Percentiles rank a stretch among this genome's conserved stretches.
phyloP scores from a whole-genome alignment of 1,284 basidiomycete genomes.

The Cutaneotrichosporon sp. region DNA sequence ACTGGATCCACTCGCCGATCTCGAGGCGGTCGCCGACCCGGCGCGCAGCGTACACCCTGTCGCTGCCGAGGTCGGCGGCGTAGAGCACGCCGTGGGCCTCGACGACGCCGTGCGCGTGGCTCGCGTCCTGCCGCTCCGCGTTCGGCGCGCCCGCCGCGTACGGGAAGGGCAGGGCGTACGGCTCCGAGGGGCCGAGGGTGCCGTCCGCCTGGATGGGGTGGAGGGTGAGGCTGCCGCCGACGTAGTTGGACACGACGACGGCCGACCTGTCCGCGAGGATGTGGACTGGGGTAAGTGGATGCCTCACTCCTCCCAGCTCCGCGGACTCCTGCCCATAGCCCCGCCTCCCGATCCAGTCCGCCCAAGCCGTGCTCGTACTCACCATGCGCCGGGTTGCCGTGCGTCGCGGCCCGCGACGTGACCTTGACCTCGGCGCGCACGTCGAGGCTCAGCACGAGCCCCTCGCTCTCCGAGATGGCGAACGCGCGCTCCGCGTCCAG shows the following conservation, averaged over 20 bases:
- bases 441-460: conserved; percentile 30
- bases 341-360: no score
- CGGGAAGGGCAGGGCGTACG: conserved; percentile 36
- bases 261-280: conserved; percentile 47
- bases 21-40: conserved; percentile 31
- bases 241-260: conserved; percentile 25
- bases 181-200: conserved; percentile 30
- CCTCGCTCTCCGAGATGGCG: conserved; percentile 42
- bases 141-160: conserved; percentile 42
- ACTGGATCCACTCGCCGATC: conserved; percentile 41
- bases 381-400: conserved; percentile 45
- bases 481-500: conserved; percentile 21
- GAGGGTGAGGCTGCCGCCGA: conserved; percentile 31
- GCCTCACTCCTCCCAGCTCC: no score
- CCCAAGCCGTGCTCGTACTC: conserved; percentile 21
- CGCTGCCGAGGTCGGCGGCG: conserved; percentile 49
- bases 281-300: conserved; percentile 33
- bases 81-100: conserved; percentile 40
- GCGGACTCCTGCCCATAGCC: no score
- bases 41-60: conserved; percentile 44
- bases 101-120: conserved; percentile 49
- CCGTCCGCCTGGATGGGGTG: conserved; percentile 37
- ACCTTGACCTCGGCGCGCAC: conserved; percentile 35
- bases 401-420: conserved; percentile 33
- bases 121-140: conserved; percentile 46